phyloP scores from a whole-genome alignment of 1,284 basidiomycete species.

The Macrocystidia cucumis region DNA sequence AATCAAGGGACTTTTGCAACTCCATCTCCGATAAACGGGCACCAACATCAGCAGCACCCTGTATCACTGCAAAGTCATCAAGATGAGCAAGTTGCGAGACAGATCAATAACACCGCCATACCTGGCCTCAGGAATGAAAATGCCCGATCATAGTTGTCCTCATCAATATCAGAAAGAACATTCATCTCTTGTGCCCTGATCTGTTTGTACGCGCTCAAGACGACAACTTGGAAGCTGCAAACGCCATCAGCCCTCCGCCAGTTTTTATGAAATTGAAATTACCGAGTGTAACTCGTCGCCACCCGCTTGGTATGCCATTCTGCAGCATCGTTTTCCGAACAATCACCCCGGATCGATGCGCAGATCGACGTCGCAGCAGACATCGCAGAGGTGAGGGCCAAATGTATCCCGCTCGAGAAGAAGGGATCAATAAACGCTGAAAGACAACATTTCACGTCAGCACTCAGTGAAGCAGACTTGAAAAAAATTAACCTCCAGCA shows the following conservation, averaged over 20 bases:
- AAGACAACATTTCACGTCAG: conserved; percentile 8
- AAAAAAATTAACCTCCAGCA: conserved; percentile 51
- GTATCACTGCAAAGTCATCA: conserved; percentile 45
- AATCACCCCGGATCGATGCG: conserved; percentile 51
- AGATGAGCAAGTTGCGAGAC: conserved; percentile 1
- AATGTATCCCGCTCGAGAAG: conserved; percentile 65
- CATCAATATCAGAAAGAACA: conserved; percentile 53
- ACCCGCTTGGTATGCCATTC: conserved; percentile 55
- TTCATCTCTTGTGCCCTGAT: conserved; percentile 51
- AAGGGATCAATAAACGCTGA: conserved; percentile 69
- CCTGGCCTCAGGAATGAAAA: conserved; percentile 56
- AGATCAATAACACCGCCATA: conserved; percentile 17
- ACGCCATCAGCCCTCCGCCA: neutral
- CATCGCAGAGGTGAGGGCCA: conserved; percentile 57
- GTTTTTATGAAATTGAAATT: conserved; percentile 1
- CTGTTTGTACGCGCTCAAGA: conserved; percentile 69
- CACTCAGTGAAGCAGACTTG: neutral
- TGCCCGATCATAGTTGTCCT: conserved; percentile 63
- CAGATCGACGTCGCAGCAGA: conserved; percentile 58
- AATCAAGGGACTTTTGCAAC: conserved; percentile 55
- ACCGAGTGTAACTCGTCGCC: conserved; percentile 55
- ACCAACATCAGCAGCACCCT: conserved; percentile 70
- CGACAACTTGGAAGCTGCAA: conserved; percentile 60
- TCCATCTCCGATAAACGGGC: conserved; percentile 59
- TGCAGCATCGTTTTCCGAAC: conserved; percentile 42